Conservation (phyloP, 352 stramenopile genomes). For the Thalassiosira allenii region DNA sequence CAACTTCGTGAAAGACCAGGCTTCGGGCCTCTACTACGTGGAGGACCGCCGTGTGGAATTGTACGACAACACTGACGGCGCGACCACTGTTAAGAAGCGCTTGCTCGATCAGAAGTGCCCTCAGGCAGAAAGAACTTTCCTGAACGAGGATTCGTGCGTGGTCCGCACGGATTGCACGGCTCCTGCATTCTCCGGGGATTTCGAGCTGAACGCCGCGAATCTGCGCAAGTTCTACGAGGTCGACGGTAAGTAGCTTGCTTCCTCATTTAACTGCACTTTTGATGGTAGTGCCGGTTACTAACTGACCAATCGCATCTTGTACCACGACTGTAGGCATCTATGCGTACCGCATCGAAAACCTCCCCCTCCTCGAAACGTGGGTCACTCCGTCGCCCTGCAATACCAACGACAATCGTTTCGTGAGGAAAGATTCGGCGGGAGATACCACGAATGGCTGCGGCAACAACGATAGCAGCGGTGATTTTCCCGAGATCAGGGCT, state of each 20-base stretch:
- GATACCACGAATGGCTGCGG: slow-evolving; percentile 25
- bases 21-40: slow-evolving; percentile 52
- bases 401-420: slow-evolving; percentile 42
- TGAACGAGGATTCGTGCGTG: slow-evolving; percentile 56
- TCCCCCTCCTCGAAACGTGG: slow-evolving; percentile 47
- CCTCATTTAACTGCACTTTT: too few relatives aligned
- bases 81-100: slow-evolving; percentile 25
- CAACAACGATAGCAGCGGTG: slow-evolving; percentile 9
- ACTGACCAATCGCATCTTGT: too few relatives aligned
- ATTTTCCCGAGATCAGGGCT: slow-evolving; percentile 31
- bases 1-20: slow-evolving; percentile 47
- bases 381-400: slow-evolving; percentile 16
- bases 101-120: slow-evolving; percentile 41
- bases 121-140: slow-evolving; percentile 41
- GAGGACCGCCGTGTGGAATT: slow-evolving; percentile 55
- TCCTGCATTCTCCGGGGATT: slow-evolving; percentile 32
- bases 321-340: too few relatives aligned
- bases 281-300: too few relatives aligned
- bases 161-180: slow-evolving; percentile 37
- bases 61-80: slow-evolving; percentile 38
- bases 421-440: slow-evolving; percentile 42
- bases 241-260: slow-evolving; percentile 35
- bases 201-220: slow-evolving; percentile 43
- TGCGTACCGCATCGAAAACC: slow-evolving; percentile 47
- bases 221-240: slow-evolving; percentile 52